Percentiles rank a stretch among this genome's conserved stretches.
Evolutionary conservation across 192 early-diverging fungal species (phyloP).

Genomic region (Backusella parvicylindrica): DNA sequence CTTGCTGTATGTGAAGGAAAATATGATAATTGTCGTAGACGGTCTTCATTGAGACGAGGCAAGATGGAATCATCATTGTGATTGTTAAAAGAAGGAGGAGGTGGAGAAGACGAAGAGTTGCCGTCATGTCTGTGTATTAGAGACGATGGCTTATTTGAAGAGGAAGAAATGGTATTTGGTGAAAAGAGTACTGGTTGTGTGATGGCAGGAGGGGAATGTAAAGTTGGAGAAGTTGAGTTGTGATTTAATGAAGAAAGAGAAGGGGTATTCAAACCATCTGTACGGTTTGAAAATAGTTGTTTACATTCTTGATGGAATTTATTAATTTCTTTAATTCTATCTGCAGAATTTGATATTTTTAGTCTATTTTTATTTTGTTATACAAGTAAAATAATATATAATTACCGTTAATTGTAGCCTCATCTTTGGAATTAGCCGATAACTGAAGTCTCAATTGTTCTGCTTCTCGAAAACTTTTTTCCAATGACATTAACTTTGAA

Average conservation of each 20-base stretch:
- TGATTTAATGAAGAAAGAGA: not conserved
- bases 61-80: not conserved
- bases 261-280: not conserved
- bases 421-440: not conserved
- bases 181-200: not conserved
- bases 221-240: not conserved
- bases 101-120: not conserved
- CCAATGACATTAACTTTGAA: not conserved
- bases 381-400: not conserved
- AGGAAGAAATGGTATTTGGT: not conserved
- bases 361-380: not conserved
- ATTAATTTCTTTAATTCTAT: constrained; percentile 9
- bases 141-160: not conserved
- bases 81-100: not conserved
- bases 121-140: not conserved
- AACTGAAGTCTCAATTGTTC: not conserved
- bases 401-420: not conserved
- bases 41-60: not conserved
- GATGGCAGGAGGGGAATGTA: not conserved
- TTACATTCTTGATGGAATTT: constrained; percentile 8
- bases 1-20: not conserved
- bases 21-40: not conserved
- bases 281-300: not conserved
- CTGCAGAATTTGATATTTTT: not conserved
- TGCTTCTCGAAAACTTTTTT: not conserved